Percentiles rank a stretch among this genome's conserved stretches.
These are phyloP conservation scores for Yarrowia sp. DNA, from an alignment of 805 yeast species.

Conservation along the genomic window DNA sequence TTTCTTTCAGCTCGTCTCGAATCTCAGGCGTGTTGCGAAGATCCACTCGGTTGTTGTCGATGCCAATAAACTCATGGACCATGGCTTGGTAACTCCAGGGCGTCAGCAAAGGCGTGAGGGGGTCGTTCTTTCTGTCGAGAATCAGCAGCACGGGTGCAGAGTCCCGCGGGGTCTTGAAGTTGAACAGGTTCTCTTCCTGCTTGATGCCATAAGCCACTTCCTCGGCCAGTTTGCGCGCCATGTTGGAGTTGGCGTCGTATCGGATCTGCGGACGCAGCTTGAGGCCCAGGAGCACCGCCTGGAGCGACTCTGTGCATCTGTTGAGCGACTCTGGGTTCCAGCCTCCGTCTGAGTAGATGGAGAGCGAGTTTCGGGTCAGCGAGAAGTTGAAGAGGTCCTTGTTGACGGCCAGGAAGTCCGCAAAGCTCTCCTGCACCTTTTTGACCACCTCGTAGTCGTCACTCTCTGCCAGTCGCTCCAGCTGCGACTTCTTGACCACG, in stretches of 20 bases:
- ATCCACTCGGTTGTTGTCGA: conserved; percentile 75
- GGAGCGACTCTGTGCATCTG: conserved; percentile 45
- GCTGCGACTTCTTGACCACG: conserved; percentile 65
- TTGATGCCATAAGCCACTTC: conserved; percentile 48
- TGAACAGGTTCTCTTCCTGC: conserved; percentile 52
- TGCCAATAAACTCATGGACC: conserved; percentile 90
- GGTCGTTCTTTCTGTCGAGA: conserved; percentile 84
- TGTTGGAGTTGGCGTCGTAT: conserved; percentile 65
- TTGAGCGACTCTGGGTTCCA: conserved; percentile 51
- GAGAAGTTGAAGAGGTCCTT: conserved; percentile 54
- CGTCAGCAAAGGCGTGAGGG: conserved; percentile 83
- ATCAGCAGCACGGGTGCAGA: conserved; percentile 71
- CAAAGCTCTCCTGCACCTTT: conserved; percentile 77
- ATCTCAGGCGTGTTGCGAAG: conserved; percentile 55
- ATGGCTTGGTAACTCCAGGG: conserved; percentile 99
- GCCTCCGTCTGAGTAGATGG: conserved; percentile 35
- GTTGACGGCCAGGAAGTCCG: conserved; percentile 76
- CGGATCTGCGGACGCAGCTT: conserved; percentile 76
- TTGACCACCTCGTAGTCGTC: conserved; percentile 81
- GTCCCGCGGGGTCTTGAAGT: conserved; percentile 55
- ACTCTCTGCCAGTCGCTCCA: conserved; percentile 85
- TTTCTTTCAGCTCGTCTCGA: conserved; percentile 57
- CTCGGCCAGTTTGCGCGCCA: conserved; percentile 66
- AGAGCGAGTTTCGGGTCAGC: conserved; percentile 37
- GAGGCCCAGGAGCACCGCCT: conserved; percentile 64